Percentiles rank a stretch among this genome's conserved stretches.
Evolutionary conservation across 495 filamentous ascomycete species (phyloP).

Genomic region (Neurospora sp.): DNA sequence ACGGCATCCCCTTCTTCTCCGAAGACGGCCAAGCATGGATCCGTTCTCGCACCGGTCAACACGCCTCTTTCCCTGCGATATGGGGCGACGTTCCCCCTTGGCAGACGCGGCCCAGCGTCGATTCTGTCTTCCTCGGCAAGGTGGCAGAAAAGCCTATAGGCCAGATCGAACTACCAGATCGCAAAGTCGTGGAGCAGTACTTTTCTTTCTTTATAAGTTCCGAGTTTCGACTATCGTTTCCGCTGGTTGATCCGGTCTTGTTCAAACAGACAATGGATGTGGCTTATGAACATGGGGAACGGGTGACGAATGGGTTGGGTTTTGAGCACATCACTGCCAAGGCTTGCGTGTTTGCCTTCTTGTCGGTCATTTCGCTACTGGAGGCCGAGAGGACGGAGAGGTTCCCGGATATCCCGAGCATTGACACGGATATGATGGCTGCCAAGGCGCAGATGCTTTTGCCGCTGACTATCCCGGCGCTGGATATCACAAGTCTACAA

Average conservation of each 20-base stretch:
- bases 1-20: constrained; percentile 37
- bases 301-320: background rate
- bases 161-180: constrained; percentile 7
- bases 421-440: constrained; percentile 31
- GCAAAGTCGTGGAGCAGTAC: constrained; percentile 6
- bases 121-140: background rate
- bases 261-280: constrained; percentile 32
- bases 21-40: constrained; percentile 39
- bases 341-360: constrained; percentile 38
- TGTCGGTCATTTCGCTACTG: constrained; percentile 27
- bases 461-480: constrained; percentile 32
- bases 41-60: constrained; percentile 35
- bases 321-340: constrained; percentile 16
- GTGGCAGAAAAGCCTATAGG: background rate
- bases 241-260: constrained; percentile 29
- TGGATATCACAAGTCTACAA: constrained; percentile 32
- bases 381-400: constrained; percentile 3
- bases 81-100: constrained; percentile 19
- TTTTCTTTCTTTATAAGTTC: constrained; percentile 9
- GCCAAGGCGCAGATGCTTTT: constrained; percentile 31
- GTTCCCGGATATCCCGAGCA: background rate
- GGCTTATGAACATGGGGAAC: constrained; percentile 22
- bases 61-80: constrained; percentile 27
- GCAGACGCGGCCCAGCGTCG: constrained; percentile 1
- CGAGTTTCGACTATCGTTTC: constrained; percentile 35